Evolutionary conservation across 2,329 filamentous ascomycete genomes (phyloP), one percentile per base, ranked within the genome.

Genomic region (Metarhizium guizhouense): DNA sequence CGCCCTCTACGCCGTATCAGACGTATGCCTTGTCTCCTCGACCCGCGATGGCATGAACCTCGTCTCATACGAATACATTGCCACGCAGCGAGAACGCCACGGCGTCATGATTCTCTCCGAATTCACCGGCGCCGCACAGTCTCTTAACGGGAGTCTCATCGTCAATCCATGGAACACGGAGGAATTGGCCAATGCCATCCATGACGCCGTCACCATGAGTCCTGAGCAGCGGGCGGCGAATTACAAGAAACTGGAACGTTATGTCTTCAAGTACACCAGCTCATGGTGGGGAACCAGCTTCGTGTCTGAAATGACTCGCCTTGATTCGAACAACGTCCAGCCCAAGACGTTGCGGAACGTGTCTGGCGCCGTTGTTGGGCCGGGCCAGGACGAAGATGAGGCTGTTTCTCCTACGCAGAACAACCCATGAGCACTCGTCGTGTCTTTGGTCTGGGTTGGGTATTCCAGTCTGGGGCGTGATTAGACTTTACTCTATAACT

Each of bases 41-140:
- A 97, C 90, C n/a, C 87, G 94, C 52, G 94, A 99, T 68, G 94
- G 94, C 66, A 99, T 99, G 94, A 99, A 99, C 71, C 80, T 99
- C 34, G 94, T 97, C 36, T 95, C 91, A 0, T 97, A 96, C 73
- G 93, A 99, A 72, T 99, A 97, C 75, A 96, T 99, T 62, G 93
- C 93, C 29, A 90, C 89, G 3, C 93, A 99, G 68, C 83, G 89
- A 63, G 85, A 95, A 67, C 86, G 90, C 53, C 90, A 97, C 68
- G 94, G 94, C 57, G 87, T 90, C 59, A 87, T 99, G 83, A 92
- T 99, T 55, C 82, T 99, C 36, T 96, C 92, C 51, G 94, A 99
- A 70, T 97, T 99, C 68, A 92, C 94, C 0, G 94, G 94, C 47
- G 94, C 94, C 7, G 93, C 94, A 0, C 94, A 97, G 72, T 94